These are phyloP conservation scores for Leccinum pallidistipes DNA, from an alignment of 1,284 basidiomycete species.

Conservation along the genomic window DNA sequence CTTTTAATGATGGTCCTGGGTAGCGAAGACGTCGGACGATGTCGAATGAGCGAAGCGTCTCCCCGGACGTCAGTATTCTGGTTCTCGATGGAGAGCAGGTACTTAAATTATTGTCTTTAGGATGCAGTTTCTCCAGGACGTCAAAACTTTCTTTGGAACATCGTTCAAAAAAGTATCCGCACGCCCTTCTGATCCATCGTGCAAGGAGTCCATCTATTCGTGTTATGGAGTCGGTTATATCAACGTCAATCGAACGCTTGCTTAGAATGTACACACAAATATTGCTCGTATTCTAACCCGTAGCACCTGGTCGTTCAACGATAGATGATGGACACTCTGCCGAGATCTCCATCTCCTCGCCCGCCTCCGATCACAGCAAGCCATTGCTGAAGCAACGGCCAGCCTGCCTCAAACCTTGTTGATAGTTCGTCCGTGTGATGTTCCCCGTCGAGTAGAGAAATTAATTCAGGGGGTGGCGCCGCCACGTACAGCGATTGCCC, in stretches of 20 bases:
- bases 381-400: conserved; percentile 81
- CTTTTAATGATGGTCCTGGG: conserved; percentile 92
- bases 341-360: conserved; percentile 47
- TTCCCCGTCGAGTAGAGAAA: conserved; percentile 75
- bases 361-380: conserved; percentile 64
- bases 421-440: conserved; percentile 93
- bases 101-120: conserved; percentile 43
- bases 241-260: conserved; percentile 73
- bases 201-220: conserved; percentile 64
- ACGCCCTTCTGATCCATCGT: conserved; percentile 49
- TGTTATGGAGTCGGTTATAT: conserved; percentile 80
- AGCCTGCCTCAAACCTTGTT: conserved; percentile 78
- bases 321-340: conserved; percentile 53
- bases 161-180: conserved; percentile 57
- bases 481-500: conserved; percentile 15
- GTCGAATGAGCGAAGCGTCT: conserved; percentile 83
- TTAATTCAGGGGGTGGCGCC: conserved; percentile 53
- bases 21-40: conserved; percentile 93
- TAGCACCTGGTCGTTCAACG: conserved; percentile 21
- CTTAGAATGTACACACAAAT: conserved; percentile 38
- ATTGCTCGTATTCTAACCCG: background rate
- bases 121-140: conserved; percentile 87
- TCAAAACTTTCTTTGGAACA: conserved; percentile 79
- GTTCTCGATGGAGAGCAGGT: background rate
- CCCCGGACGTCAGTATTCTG: conserved; percentile 67